Conservation (phyloP, 768 basidiomycete species). For the Coprinopsis marcescibilis region DNA sequence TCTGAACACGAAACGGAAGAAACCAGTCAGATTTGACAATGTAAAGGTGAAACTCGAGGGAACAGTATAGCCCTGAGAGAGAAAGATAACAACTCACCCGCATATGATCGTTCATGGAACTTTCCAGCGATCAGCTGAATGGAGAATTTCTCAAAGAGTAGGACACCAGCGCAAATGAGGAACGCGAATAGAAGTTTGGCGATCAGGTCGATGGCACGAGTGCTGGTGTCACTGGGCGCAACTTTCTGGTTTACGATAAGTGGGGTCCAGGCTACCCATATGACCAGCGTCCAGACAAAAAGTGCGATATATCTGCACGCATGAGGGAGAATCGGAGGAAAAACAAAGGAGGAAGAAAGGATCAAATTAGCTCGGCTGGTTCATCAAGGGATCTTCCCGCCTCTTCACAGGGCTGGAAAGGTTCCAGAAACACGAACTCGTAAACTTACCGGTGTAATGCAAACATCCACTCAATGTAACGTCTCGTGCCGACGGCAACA, state of each 20-base stretch:
- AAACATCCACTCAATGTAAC: slow-evolving; percentile 75
- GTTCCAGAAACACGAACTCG: neutral
- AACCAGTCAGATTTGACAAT: slow-evolving; percentile 9
- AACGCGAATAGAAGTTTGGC: slow-evolving; percentile 69
- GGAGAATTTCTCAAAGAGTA: slow-evolving; percentile 77
- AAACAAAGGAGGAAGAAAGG: neutral
- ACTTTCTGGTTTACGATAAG: slow-evolving; percentile 46
- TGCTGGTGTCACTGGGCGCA: slow-evolving; percentile 24
- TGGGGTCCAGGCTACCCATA: slow-evolving; percentile 73
- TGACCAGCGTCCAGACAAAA: slow-evolving; percentile 55
- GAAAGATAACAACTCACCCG: slow-evolving; percentile 27
- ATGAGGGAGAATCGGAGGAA: neutral
- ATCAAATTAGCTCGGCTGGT: neutral
- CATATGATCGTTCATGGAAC: slow-evolving; percentile 76
- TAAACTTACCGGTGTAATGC: slow-evolving; percentile 53
- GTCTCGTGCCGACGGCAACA: slow-evolving; percentile 62
- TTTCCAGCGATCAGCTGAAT: slow-evolving; percentile 83
- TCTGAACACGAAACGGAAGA: slow-evolving; percentile 40
- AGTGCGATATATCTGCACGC: slow-evolving; percentile 53
- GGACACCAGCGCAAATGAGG: slow-evolving; percentile 59
- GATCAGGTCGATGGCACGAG: slow-evolving; percentile 45
- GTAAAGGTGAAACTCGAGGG: neutral
- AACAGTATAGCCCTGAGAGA: neutral
- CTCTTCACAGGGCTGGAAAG: neutral
- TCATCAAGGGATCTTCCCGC: neutral